phyloP scores from a whole-genome alignment of 257 asterid species.

The Solanum sitiens region DNA sequence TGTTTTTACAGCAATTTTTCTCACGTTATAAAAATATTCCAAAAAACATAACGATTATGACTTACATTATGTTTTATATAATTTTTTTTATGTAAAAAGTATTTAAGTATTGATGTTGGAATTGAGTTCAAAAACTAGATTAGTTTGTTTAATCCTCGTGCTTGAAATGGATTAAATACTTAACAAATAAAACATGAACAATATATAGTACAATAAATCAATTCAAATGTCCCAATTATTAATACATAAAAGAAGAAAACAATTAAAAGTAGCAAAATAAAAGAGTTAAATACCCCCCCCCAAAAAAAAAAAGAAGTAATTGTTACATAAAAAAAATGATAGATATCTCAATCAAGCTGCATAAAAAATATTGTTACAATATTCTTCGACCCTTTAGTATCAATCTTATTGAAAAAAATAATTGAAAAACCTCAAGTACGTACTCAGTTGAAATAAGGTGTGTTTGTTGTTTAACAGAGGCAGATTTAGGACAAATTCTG shows the following conservation, averaged over 20 bases:
- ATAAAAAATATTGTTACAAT: background rate
- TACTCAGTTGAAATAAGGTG: background rate
- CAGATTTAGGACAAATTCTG: background rate
- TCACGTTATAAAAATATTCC: too few relatives aligned
- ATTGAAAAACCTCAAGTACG: too few relatives aligned
- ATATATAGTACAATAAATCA: background rate
- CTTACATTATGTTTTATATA: too few relatives aligned
- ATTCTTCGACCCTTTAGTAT: background rate
- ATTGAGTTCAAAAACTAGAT: too few relatives aligned
- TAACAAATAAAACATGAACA: background rate
- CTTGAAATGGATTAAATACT: background rate
- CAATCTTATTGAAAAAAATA: background rate
- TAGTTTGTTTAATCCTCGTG: too few relatives aligned
- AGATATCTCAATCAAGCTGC: background rate
- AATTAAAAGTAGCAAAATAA: background rate
- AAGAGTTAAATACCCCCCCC: too few relatives aligned
- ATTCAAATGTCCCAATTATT: background rate
- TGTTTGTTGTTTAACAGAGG: background rate
- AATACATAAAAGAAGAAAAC: background rate
- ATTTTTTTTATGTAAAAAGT: too few relatives aligned
- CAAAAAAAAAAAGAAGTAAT: too few relatives aligned
- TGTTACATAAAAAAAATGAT: too few relatives aligned
- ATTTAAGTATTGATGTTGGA: too few relatives aligned
- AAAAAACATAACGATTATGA: too few relatives aligned
- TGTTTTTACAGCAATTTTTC: too few relatives aligned